A percentile compares a stretch with the other conserved stretches of the same genome.
Evolutionary conservation across 768 basidiomycete species (phyloP).

Genomic region (Suillus spraguei): DNA sequence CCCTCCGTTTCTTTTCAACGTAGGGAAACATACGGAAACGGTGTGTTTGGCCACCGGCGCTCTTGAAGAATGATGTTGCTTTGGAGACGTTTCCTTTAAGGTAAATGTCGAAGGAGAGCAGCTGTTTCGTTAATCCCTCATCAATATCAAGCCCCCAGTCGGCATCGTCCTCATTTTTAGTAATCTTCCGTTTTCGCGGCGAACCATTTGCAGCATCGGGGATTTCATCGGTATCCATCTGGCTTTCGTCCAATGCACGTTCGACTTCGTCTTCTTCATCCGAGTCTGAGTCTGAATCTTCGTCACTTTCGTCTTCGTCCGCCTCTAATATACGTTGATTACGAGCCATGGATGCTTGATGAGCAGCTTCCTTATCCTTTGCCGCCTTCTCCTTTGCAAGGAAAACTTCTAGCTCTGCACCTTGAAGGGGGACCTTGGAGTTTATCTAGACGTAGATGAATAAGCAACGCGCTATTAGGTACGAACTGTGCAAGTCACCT

Average conservation of each 20-base stretch:
- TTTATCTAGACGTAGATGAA: slow-evolving; percentile 58
- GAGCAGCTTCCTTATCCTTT: slow-evolving; percentile 84
- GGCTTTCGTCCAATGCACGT: slow-evolving; percentile 52
- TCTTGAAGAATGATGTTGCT: slow-evolving; percentile 86
- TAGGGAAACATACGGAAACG: slow-evolving; percentile 98
- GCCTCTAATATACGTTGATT: slow-evolving; percentile 92
- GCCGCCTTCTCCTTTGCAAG: slow-evolving; percentile 72
- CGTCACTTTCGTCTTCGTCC: slow-evolving; percentile 84
- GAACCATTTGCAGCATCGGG: slow-evolving; percentile 25
- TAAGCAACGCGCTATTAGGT: slow-evolving; percentile 8
- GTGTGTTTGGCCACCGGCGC: slow-evolving; percentile 64
- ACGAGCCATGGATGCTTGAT: slow-evolving; percentile 81
- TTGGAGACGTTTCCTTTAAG: slow-evolving; percentile 95
- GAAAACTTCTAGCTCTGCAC: slow-evolving; percentile 82
- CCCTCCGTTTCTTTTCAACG: slow-evolving; percentile 86
- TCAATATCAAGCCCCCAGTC: slow-evolving; percentile 80
- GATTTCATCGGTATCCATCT: slow-evolving; percentile 46
- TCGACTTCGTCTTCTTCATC: slow-evolving; percentile 67
- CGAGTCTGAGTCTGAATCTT: slow-evolving; percentile 63
- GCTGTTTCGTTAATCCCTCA: slow-evolving; percentile 70
- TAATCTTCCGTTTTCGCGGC: slow-evolving; percentile 43
- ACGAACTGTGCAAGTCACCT: slow-evolving; percentile 44
- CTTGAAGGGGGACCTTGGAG: slow-evolving; percentile 87
- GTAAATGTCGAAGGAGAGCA: slow-evolving; percentile 94
- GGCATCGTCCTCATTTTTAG: slow-evolving; percentile 51